phyloP scores from a whole-genome alignment of 1,284 basidiomycete genomes.

The Albatrellus sp. region DNA sequence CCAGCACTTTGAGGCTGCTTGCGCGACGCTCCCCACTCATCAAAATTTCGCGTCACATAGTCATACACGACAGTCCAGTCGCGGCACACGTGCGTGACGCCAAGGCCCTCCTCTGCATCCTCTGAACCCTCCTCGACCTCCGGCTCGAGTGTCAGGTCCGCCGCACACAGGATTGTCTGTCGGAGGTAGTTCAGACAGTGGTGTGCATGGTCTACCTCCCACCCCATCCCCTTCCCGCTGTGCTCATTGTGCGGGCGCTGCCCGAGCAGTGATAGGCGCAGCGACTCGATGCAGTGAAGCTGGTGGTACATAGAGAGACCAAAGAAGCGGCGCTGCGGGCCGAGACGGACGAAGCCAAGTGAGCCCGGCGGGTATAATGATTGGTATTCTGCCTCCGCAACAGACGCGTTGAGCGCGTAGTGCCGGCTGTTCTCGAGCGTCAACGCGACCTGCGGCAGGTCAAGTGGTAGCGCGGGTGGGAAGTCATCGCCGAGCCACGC shows the following conservation, averaged over 20 bases:
- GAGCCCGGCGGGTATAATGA: conserved; percentile 16
- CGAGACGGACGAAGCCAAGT: conserved; percentile 19
- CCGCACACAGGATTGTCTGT: neutral
- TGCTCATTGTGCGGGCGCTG: conserved; percentile 5
- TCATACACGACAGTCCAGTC: conserved; percentile 1
- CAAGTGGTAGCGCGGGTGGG: conserved; percentile 11
- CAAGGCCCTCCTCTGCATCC: neutral
- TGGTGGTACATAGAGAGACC: conserved; percentile 25
- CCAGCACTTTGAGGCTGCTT: neutral
- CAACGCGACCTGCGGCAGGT: conserved; percentile 12
- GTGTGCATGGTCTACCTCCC: conserved; percentile 8
- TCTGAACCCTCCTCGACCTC: neutral
- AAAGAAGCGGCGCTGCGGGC: conserved; percentile 18
- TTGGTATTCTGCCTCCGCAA: conserved; percentile 17
- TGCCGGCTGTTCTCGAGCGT: conserved; percentile 15
- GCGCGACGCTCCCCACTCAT: neutral
- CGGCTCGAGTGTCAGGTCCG: conserved; percentile 1
- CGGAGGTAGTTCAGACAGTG: conserved; percentile 2
- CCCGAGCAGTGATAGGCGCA: conserved; percentile 18
- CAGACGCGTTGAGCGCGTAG: conserved; percentile 13
- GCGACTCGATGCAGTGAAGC: conserved; percentile 23
- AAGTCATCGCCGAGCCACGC: conserved; percentile 13
- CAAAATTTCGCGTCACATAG: conserved; percentile 1
- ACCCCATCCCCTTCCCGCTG: conserved; percentile 3
- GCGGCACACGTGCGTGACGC: neutral